Percentiles rank a stretch among this genome's conserved stretches.
These are phyloP conservation scores for Eucalyptus tenuipes DNA, from an alignment of 345 rosid species.

Conservation along the genomic window DNA sequence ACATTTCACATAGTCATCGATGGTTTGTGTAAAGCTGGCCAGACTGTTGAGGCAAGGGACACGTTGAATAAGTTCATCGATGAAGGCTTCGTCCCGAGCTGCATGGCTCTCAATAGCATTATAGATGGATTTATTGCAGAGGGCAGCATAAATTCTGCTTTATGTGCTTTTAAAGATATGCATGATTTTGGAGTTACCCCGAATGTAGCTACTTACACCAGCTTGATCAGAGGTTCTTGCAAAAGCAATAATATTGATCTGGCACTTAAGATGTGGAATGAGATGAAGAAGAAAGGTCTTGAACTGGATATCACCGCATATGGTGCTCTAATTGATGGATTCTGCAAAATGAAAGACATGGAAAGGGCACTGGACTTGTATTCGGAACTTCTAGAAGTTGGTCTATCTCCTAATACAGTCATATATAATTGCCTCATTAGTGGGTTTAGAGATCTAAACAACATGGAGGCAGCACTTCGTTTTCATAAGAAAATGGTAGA, in stretches of 20 bases:
- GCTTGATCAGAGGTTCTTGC: slow-evolving; percentile 55
- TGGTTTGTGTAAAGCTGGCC: slow-evolving; percentile 58
- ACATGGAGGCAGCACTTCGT: slow-evolving; percentile 56
- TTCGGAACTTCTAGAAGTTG: slow-evolving; percentile 48
- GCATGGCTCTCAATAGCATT: slow-evolving; percentile 50
- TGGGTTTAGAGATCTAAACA: slow-evolving; percentile 46
- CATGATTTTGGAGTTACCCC: slow-evolving; percentile 39
- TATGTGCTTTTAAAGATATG: slow-evolving; percentile 44
- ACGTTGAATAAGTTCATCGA: slow-evolving; percentile 28
- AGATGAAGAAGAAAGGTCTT: slow-evolving; percentile 46
- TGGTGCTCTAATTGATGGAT: slow-evolving; percentile 51
- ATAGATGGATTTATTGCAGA: slow-evolving; percentile 60
- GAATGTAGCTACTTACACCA: slow-evolving; percentile 51
- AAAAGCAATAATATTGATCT: slow-evolving; percentile 26
- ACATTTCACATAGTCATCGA: slow-evolving; percentile 41
- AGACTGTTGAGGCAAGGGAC: slow-evolving; percentile 39
- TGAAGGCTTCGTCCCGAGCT: slow-evolving; percentile 28
- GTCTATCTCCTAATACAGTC: slow-evolving; percentile 39
- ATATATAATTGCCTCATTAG: slow-evolving; percentile 55
- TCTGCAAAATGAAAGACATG: slow-evolving; percentile 47
- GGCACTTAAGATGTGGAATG: slow-evolving; percentile 35
- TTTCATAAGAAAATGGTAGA: slow-evolving; percentile 47
- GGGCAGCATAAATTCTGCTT: slow-evolving; percentile 38
- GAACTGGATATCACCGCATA: slow-evolving; percentile 41
- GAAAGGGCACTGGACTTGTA: slow-evolving; percentile 32